Base-by-base conservation (phyloP, 129 eudicot species). In the Pittosporum tobira region DNA sequence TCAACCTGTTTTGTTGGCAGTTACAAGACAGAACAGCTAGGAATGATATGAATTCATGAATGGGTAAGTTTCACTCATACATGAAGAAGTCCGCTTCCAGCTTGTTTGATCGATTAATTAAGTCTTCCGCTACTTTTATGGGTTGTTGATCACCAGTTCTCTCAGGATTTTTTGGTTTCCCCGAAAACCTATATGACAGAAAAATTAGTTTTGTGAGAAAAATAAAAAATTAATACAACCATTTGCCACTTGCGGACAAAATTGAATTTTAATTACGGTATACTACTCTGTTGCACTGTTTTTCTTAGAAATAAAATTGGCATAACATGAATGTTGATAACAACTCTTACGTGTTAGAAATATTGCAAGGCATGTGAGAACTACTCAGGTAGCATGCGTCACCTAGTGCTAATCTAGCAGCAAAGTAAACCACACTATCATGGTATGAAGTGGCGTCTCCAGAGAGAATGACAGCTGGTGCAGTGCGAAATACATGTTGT, bases 401-500 rank as follows among this genome's bases (percentile, higher is more conserved):
- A 34, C 81, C 83, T 20, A 81, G 61, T 56, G 78, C 80, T 55
- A 76, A 63, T 69, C 73, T 79, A 68, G 87, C 74, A 63, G 80
- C 67, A 51, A 61, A 73, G 67, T 73, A 79, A 48, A 58, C 67
- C 74, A 82, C 61, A n/a, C 11, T 48, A 42, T 86, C 90, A 70
- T 62, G 73, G 66, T 69, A 59, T 49, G 59, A 54, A 51, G 69
- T 22, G 57, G 87, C 79, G 68, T 79, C 78, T 53, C 76, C 80
- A 22, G 66, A 65, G 36, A 74, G 71, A 64, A 79, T 47, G 52
- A 40, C 44, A 40, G 78, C 73, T 45, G 95, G 87, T 45, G 84
- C 66, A 44, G 88, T 73, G 18, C 51, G 59, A 69, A 86, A 74
- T 57, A 86, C 50, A 64, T 76, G 75, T 64, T 86, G 88, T 84